Evolutionary conservation across 306 rosid species (phyloP).

Genomic region (Psophocarpus tetragonolobus): DNA sequence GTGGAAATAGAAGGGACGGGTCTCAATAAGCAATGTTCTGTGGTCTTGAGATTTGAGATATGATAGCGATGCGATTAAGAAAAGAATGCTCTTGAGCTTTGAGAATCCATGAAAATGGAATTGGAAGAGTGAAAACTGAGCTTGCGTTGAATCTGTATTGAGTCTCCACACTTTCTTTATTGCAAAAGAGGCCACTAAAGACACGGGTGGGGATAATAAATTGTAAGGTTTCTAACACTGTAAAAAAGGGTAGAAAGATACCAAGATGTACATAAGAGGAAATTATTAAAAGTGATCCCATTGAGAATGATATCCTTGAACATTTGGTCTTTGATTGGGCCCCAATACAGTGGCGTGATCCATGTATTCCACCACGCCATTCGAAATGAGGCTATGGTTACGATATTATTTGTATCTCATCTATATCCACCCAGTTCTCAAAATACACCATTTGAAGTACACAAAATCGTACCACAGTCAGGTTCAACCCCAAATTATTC

Average conservation of each 20-base stretch:
- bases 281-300: not conserved
- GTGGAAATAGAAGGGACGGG: no score
- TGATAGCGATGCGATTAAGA: not conserved
- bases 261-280: not conserved
- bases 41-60: no score
- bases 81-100: not conserved
- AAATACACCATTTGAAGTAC: not conserved
- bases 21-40: no score
- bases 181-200: not conserved
- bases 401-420: not conserved
- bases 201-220: not conserved
- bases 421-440: not conserved
- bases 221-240: not conserved
- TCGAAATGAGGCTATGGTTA: not conserved
- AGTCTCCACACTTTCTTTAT: slow-evolving; percentile 66
- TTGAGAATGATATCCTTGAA: no score
- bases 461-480: no score
- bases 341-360: not conserved
- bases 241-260: no score
- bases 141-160: slow-evolving; percentile 45
- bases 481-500: no score
- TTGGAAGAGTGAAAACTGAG: slow-evolving; percentile 33
- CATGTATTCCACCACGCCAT: not conserved
- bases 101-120: slow-evolving; percentile 21
- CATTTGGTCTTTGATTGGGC: not conserved